Evolutionary conservation across 441 rosid genomes (phyloP).

Genomic region (Brassica hybrid): DNA sequence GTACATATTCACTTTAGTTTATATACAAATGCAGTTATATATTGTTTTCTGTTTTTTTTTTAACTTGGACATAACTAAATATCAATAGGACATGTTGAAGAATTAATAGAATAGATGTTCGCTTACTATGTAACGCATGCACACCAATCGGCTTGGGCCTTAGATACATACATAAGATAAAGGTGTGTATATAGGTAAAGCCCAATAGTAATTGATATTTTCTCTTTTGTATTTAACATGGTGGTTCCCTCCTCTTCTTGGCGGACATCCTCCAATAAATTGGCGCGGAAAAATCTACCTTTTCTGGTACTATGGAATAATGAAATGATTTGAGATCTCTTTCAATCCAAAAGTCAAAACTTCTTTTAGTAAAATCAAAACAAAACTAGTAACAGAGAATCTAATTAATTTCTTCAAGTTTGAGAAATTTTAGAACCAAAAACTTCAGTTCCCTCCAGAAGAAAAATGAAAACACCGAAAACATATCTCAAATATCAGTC

Average conservation of each 20-base stretch:
- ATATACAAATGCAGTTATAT: too few relatives aligned
- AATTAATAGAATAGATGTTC: too few relatives aligned
- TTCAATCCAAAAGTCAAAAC: constrained; percentile 16
- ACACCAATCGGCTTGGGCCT: background rate
- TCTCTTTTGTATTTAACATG: background rate
- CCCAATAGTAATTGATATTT: background rate
- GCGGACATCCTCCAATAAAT: constrained; percentile 26
- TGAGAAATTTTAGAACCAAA: background rate
- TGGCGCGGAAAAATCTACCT: constrained; percentile 33
- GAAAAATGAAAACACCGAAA: background rate
- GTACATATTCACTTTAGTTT: too few relatives aligned
- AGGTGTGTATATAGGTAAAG: background rate
- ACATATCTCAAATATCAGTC: too few relatives aligned
- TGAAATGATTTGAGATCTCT: constrained; percentile 14
- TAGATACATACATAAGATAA: background rate
- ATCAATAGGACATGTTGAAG: too few relatives aligned
- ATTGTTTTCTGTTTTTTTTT: too few relatives aligned
- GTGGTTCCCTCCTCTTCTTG: constrained; percentile 23
- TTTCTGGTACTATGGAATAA: background rate
- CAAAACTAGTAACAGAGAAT: background rate
- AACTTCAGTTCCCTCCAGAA: background rate
- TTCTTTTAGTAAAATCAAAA: constrained; percentile 15
- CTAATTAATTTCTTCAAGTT: too few relatives aligned
- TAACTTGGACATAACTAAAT: too few relatives aligned
- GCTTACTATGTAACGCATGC: background rate